phyloP scores from a whole-genome alignment of 2,329 filamentous ascomycete genomes.

The Ascochyta clinopodiicola region DNA sequence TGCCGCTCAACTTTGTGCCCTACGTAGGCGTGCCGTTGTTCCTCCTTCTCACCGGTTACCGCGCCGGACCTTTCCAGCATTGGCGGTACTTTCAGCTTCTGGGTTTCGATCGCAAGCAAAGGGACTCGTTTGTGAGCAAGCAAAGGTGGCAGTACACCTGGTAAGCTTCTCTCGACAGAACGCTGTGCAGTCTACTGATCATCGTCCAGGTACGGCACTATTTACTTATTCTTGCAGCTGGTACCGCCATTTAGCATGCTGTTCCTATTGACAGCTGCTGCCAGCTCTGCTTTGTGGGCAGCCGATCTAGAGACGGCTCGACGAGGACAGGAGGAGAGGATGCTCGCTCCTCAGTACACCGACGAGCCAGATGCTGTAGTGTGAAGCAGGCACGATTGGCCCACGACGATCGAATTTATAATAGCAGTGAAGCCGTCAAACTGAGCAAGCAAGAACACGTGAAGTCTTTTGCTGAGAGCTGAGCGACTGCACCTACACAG shows the following conservation, averaged over 20 bases:
- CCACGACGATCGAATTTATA: background rate
- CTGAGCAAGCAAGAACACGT: background rate
- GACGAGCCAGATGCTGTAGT: constrained; percentile 38
- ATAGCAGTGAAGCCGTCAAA: background rate
- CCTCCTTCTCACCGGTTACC: constrained; percentile 83
- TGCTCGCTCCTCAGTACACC: constrained; percentile 31
- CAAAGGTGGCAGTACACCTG: constrained; percentile 85
- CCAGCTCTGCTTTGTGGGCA: constrained; percentile 86
- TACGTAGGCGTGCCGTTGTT: constrained; percentile 84
- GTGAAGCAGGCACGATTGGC: constrained; percentile 10
- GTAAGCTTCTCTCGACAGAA: constrained; percentile 49
- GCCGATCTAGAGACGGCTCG: constrained; percentile 69
- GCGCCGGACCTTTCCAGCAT: constrained; percentile 86
- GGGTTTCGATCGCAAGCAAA: constrained; percentile 75
- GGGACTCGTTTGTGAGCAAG: constrained; percentile 70
- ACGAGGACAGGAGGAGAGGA: constrained; percentile 32
- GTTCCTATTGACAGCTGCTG: constrained; percentile 86
- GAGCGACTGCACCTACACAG: background rate
- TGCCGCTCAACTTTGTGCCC: constrained; percentile 84
- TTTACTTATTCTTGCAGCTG: constrained; percentile 85
- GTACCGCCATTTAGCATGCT: constrained; percentile 91
- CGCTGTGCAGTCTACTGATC: constrained; percentile 15
- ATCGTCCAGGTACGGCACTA: constrained; percentile 73
- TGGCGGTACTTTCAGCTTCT: constrained; percentile 88
- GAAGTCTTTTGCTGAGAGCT: background rate